Evolutionary conservation across 768 basidiomycete species (phyloP), one percentile per base, ranked within the genome.

Genomic region (Tylopilus balloui): DNA sequence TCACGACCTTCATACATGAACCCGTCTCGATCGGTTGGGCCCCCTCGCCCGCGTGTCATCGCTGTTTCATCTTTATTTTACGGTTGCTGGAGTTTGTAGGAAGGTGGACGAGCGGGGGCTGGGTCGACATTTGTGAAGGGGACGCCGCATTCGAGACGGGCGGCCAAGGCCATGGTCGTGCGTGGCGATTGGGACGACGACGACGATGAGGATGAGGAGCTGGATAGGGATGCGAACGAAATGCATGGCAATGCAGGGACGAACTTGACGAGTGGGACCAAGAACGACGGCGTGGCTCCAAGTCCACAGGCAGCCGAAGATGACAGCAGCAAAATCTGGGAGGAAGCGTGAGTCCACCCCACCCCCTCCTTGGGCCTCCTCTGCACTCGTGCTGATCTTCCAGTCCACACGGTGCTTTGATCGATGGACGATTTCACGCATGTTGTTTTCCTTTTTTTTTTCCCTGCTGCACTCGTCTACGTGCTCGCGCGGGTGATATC

Each of bases 301-400:
- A 17, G 13, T 37, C 29, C 6, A 23, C 2, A n/a, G 17, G 7
- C n/a, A 12, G 20, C 15, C 5, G 23, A 39, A 20, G 27, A 39
- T 34, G 71, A 65, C 28, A 79, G 75, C 27, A 76, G 72, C 60
- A 73, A 69, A 46, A 71, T 88, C 44, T 88, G 86, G 86, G 76
- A 81, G 50, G 74, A 79, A 56, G 86, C 86, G 86, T 88, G 61
- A 69, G 84, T 73, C 28, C 23, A n/a, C n/a, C n/a, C n/a, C n/a
- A n/a, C 11, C 19, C 19, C 38, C 29, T 12, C 27, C 34, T 43
- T 42, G 27, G 23, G 40, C 17, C 21, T 17, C 40, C 27, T 56
- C 3, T 19, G 14, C 45, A 42, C 25, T 41, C 15, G 51, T 54
- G 45, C 52, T 54, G 48, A 54, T 53, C 47, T 19, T 46, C 36